A percentile compares a stretch with the other conserved stretches of the same genome.
Conservation (phyloP, 2,329 filamentous ascomycete species). For the Neonectria magnoliae region DNA sequence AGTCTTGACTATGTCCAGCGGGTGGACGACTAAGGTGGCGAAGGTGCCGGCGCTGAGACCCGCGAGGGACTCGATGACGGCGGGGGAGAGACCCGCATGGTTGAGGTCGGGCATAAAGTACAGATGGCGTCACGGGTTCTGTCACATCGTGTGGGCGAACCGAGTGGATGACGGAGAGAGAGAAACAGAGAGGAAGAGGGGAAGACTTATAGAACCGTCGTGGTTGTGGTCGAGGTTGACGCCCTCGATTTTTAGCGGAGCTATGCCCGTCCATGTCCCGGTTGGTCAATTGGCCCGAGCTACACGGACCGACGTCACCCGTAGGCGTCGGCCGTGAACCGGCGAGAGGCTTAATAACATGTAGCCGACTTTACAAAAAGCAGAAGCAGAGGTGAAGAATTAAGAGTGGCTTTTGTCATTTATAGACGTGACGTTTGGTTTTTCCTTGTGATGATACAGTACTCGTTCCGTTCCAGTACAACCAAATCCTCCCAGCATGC, state of each 20-base stretch:
- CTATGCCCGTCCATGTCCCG: not conserved
- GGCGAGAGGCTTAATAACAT: not conserved
- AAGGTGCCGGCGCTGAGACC: slow-evolving; percentile 89
- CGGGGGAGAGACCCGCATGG: slow-evolving; percentile 74
- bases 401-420: slow-evolving; percentile 38
- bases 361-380: slow-evolving; percentile 22
- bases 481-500: slow-evolving; percentile 33
- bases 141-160: slow-evolving; percentile 39
- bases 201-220: not conserved
- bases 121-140: slow-evolving; percentile 18
- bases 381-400: slow-evolving; percentile 22
- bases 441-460: slow-evolving; percentile 39
- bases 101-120: slow-evolving; percentile 58
- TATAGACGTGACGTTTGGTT: slow-evolving; percentile 15
- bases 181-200: not conserved
- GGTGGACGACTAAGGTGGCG: slow-evolving; percentile 88
- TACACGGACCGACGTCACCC: slow-evolving; percentile 23
- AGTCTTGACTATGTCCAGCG: slow-evolving; percentile 96
- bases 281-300: slow-evolving; percentile 19
- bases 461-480: slow-evolving; percentile 37
- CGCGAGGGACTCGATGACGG: slow-evolving; percentile 85
- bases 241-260: slow-evolving; percentile 24
- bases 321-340: slow-evolving; percentile 22
- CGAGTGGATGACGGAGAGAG: not conserved
- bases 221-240: not conserved